Evolutionary conservation across 1,139 yeast species (phyloP).

Genomic region (Lodderomyces orthopsilosis): DNA sequence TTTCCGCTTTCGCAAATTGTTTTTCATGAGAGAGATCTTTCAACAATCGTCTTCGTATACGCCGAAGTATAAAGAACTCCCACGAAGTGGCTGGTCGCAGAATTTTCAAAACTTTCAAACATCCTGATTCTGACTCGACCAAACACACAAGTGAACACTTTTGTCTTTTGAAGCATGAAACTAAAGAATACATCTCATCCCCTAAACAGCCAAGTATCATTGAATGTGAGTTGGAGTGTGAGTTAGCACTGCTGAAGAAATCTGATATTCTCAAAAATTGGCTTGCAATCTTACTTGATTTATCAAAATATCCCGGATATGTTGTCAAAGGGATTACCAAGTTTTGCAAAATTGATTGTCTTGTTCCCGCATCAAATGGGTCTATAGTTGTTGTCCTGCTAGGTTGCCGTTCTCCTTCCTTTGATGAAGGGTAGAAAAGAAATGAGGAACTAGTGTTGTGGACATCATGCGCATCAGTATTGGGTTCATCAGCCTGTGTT

Average conservation of each 20-base stretch:
- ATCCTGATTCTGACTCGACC: slow-evolving; percentile 63
- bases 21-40: slow-evolving; percentile 4
- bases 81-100: slow-evolving; percentile 71
- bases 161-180: slow-evolving; percentile 70
- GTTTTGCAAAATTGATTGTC: slow-evolving; percentile 22
- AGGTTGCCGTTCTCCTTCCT: background rate
- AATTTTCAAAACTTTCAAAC: slow-evolving; percentile 65
- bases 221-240: background rate
- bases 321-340: slow-evolving; percentile 25
- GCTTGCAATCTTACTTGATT: slow-evolving; percentile 4
- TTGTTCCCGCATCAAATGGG: slow-evolving; percentile 22
- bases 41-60: slow-evolving; percentile 42
- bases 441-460: slow-evolving; percentile 45
- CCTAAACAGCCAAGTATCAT: slow-evolving; percentile 49
- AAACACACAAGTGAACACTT: slow-evolving; percentile 79
- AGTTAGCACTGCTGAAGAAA: background rate
- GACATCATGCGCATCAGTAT: slow-evolving; percentile 1
- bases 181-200: slow-evolving; percentile 53
- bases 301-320: slow-evolving; percentile 30
- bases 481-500: slow-evolving; percentile 5
- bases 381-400: slow-evolving; percentile 8
- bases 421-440: slow-evolving; percentile 4
- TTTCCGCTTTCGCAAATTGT: slow-evolving; percentile 42
- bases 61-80: slow-evolving; percentile 76
- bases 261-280: background rate